Evolutionary conservation across 352 stramenopile species (phyloP).

Genomic region (Blastocystis sp.): DNA sequence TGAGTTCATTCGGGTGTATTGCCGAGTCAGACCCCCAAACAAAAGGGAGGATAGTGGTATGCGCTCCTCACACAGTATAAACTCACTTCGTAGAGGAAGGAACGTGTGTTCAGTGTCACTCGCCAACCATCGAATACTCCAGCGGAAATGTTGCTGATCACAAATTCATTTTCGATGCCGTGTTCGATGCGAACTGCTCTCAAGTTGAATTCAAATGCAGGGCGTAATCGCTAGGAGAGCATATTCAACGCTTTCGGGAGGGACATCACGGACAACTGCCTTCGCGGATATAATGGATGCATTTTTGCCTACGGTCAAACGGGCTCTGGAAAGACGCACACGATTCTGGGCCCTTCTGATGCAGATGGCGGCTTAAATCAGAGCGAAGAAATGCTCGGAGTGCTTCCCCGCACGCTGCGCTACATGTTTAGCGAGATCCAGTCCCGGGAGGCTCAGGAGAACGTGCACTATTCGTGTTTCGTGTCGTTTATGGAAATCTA

Average conservation of each 20-base stretch:
- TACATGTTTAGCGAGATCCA: conserved; percentile 58
- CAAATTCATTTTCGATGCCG: conserved; percentile 66
- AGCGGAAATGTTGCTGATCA: conserved; percentile 14
- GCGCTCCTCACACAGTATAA: not conserved
- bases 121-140: conserved; percentile 2
- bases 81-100: conserved; percentile 32
- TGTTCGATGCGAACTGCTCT: conserved; percentile 43
- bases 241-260: conserved; percentile 57
- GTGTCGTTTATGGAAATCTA: conserved; percentile 90
- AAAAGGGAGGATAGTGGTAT: conserved; percentile 36
- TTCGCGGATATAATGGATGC: conserved; percentile 65
- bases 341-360: conserved; percentile 42
- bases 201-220: conserved; percentile 11
- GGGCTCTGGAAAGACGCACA: conserved; percentile 67
- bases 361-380: not conserved
- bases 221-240: conserved; percentile 23
- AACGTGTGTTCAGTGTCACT: conserved; percentile 26
- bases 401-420: conserved; percentile 54
- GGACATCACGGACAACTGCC: conserved; percentile 55
- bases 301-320: conserved; percentile 70
- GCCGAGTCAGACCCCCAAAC: conserved; percentile 37
- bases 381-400: not conserved
- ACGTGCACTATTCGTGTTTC: conserved; percentile 67
- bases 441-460: conserved; percentile 70
- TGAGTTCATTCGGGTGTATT: conserved; percentile 67